Base-by-base conservation (phyloP, 2,329 filamentous ascomycete genomes). In the Teratosphaeria viscida region DNA sequence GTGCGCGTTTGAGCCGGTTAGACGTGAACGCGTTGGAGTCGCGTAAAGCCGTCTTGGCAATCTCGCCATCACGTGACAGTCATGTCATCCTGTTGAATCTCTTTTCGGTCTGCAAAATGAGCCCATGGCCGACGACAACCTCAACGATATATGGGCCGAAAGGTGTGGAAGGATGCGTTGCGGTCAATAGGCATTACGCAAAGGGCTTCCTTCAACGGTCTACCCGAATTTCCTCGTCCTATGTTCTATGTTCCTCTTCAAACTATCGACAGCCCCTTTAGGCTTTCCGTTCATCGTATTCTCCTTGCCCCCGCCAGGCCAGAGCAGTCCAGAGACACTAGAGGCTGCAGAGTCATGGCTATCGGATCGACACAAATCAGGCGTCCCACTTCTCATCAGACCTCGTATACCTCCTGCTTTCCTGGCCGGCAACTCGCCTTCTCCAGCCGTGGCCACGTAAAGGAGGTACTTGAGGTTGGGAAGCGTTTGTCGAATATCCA, bases 401-500 rank as follows among this genome's bases (percentile, higher is more conserved):
- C 77, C 81, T 54, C 77, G 74, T 29, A 82, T 74, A 5, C 81
- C 81, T 27, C 81, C 81, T 32, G 76, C 77, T 66, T 82, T 83
- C 27, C 82, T 69, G 0, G 75, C 76, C 16, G 83, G 83, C 16
- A 86, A 71, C 58, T 85, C 83, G 26, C 81, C 79, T 53, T 82
- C 86, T 0, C 91, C 91, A 0, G 91, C 90, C 35, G 89, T 94
- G 65, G 91, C 87, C 1, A 97, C 87, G 67, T 95, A 96, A 1
- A 97, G 78, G 16, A 97, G 77, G 67, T 96, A 96, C 72, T 96
- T 95, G 10, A 99, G 78, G 70, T 99, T 99, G 1, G 92, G 91
- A 6, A 97, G 77, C 0, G 92, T 95, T 66, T 97, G 90, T 4
- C 94, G 83, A 19, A 96, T 90, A 69, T 99, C 94, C 63, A 96